A percentile compares a stretch with the other conserved stretches of the same genome.
Conservation (phyloP, 768 basidiomycete species). For the Serendipita sp. region DNA sequence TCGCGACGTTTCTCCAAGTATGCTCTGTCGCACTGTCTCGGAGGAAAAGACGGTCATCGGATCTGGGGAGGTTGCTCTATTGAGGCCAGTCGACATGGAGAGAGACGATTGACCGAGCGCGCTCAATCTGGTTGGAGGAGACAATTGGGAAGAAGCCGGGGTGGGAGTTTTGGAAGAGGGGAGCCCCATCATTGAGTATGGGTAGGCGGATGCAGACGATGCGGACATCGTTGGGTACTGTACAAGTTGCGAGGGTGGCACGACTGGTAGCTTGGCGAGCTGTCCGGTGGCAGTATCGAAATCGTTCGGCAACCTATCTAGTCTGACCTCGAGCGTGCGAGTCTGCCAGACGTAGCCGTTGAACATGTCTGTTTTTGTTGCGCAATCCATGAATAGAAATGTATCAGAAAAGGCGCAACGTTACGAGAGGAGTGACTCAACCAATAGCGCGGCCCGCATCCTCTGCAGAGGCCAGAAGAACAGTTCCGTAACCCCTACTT, state of each 20-base stretch:
- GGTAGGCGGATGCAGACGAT: background rate
- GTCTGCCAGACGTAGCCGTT: constrained; percentile 98
- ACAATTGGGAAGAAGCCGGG: background rate
- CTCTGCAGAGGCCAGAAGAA: constrained; percentile 83
- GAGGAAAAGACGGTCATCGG: background rate
- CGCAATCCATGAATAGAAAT: background rate
- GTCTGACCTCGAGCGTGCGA: constrained; percentile 76
- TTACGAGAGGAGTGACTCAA: constrained; percentile 11
- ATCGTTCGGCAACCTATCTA: constrained; percentile 62
- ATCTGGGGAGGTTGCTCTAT: background rate
- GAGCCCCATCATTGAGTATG: background rate
- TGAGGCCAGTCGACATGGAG: constrained; percentile 6
- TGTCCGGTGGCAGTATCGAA: constrained; percentile 23
- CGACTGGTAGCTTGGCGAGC: background rate
- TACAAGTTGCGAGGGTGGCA: background rate
- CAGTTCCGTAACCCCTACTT: constrained; percentile 84
- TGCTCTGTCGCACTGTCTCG: background rate
- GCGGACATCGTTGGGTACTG: background rate
- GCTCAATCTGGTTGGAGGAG: background rate
- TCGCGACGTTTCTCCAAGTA: background rate
- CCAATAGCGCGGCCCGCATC: constrained; percentile 82
- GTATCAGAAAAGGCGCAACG: background rate
- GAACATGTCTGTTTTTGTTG: constrained; percentile 48
- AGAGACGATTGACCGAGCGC: background rate
- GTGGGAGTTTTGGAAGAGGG: background rate